Conservation (phyloP, 139 green algal genomes). For the Zygnema cylindricum region DNA sequence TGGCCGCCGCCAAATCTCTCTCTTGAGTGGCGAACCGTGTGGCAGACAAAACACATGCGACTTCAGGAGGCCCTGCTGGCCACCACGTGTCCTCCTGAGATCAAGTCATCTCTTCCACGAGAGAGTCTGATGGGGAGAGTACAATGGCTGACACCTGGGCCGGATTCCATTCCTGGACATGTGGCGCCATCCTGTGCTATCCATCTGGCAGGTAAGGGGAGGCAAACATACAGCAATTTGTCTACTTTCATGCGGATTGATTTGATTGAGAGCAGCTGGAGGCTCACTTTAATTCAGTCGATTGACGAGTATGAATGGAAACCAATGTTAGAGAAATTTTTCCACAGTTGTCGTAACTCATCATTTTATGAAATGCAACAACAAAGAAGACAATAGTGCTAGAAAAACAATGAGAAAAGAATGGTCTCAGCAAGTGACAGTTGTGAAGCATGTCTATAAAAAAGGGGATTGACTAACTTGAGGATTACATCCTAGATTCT, state of each 20-base stretch:
- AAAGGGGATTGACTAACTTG: too few relatives aligned
- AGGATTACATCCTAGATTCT: too few relatives aligned
- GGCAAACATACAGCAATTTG: background rate
- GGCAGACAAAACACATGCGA: background rate
- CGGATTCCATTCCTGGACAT: background rate
- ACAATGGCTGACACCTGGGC: conserved; percentile 7
- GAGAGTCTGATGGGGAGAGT: conserved; percentile 17
- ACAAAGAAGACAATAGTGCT: too few relatives aligned
- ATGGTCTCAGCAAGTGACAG: too few relatives aligned
- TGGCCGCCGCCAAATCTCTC: conserved; percentile 14
- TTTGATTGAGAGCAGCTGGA: too few relatives aligned
- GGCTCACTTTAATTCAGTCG: too few relatives aligned
- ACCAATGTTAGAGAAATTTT: too few relatives aligned
- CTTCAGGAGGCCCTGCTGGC: background rate
- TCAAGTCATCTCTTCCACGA: conserved; percentile 11
- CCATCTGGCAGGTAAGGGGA: conserved; percentile 18
- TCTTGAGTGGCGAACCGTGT: conserved; percentile 11
- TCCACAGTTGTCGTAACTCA: too few relatives aligned
- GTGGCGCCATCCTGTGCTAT: background rate
- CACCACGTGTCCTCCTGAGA: conserved; percentile 2
- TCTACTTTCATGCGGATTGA: background rate
- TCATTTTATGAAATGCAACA: too few relatives aligned
- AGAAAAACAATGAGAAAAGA: too few relatives aligned
- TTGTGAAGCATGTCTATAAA: too few relatives aligned
- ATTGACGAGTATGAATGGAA: too few relatives aligned